These are phyloP conservation scores for Eudorina sp. DNA, from an alignment of 139 green algal genomes.

Conservation along the genomic window DNA sequence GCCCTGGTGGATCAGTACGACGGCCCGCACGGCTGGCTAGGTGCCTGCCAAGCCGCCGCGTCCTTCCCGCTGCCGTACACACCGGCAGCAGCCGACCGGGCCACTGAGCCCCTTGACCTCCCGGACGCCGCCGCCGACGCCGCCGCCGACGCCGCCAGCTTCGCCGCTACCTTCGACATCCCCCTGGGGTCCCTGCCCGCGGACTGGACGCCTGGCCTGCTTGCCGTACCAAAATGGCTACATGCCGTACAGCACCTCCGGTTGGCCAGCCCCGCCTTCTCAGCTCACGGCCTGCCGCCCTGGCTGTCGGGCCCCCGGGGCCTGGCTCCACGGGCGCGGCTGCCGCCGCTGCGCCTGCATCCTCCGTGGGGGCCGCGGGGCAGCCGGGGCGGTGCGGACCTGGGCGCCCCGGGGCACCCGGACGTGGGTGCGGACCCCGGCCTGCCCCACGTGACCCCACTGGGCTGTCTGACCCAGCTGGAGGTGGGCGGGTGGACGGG, in stretches of 20 bases:
- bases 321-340: too few relatives aligned
- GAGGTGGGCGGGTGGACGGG: slow-evolving; percentile 35
- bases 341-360: too few relatives aligned
- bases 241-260: neutral
- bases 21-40: neutral
- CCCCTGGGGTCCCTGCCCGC: neutral
- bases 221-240: slow-evolving; percentile 10
- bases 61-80: neutral
- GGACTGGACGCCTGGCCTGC: neutral
- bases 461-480: neutral
- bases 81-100: neutral
- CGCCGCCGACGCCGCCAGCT: neutral
- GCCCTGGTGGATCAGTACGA: slow-evolving; percentile 9
- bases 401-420: neutral
- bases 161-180: neutral
- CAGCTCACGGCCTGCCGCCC: neutral
- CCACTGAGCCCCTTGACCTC: neutral
- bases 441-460: neutral
- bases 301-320: slow-evolving; percentile 17
- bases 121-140: neutral
- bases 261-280: neutral
- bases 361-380: too few relatives aligned
- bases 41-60: neutral
- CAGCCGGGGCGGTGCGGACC: too few relatives aligned
- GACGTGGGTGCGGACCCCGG: neutral